Conservation (phyloP, 192 early-diverging fungal genomes). For the Phlyctochytrium arcticum region DNA sequence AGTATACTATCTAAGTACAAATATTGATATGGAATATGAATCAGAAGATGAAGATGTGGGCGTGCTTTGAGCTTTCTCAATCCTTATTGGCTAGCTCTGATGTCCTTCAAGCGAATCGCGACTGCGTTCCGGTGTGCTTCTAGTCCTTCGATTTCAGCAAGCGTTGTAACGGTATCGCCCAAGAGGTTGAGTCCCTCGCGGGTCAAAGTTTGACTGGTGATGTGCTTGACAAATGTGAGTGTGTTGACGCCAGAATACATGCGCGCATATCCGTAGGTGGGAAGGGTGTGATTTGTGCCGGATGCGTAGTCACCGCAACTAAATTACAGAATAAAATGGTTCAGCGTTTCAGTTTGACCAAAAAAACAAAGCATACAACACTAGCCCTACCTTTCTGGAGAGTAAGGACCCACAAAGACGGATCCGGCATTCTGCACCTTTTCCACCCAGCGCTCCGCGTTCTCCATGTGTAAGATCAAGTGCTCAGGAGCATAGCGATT, state of each 20-base stretch:
- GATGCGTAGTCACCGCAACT: constrained; percentile 99
- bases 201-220: constrained; percentile 90
- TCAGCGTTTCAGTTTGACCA: not conserved
- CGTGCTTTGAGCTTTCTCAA: too few relatives aligned
- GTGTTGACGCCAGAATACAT: constrained; percentile 99
- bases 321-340: not conserved
- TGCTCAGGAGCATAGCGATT: constrained; percentile 98
- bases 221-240: constrained; percentile 93
- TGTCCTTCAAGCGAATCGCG: constrained; percentile 74
- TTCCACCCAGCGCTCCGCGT: constrained; percentile 61
- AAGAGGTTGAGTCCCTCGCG: constrained; percentile 75
- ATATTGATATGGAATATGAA: too few relatives aligned
- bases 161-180: constrained; percentile 86
- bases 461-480: constrained; percentile 87
- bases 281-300: constrained; percentile 98
- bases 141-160: constrained; percentile 93
- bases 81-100: constrained; percentile 17
- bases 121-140: constrained; percentile 98
- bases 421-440: constrained; percentile 86
- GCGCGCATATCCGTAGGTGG: constrained; percentile 95
- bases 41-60: too few relatives aligned
- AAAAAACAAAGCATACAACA: not conserved
- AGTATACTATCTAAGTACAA: too few relatives aligned
- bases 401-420: constrained; percentile 95
- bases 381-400: constrained; percentile 76